Conservation (phyloP, 2,329 filamentous ascomycete species). For the Epichloe sibirici region DNA sequence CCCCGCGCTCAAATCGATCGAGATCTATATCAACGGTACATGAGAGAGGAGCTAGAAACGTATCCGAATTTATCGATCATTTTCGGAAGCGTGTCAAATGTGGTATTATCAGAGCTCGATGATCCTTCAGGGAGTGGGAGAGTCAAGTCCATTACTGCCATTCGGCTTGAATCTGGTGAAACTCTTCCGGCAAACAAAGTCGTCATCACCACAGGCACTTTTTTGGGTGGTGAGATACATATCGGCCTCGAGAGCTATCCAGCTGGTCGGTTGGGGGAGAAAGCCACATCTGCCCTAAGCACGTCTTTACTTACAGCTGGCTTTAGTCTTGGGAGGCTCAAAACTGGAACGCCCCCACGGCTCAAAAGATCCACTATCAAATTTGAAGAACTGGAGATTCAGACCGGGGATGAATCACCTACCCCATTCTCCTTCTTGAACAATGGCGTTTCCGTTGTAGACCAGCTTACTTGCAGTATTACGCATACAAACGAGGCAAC, state of each 20-base stretch:
- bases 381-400: slow-evolving; percentile 57
- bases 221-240: slow-evolving; percentile 91
- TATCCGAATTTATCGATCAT: slow-evolving; percentile 74
- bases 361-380: slow-evolving; percentile 74
- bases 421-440: slow-evolving; percentile 88
- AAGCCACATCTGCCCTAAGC: slow-evolving; percentile 83
- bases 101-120: slow-evolving; percentile 50
- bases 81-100: slow-evolving; percentile 82
- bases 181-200: slow-evolving; percentile 69
- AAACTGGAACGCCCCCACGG: slow-evolving; percentile 90
- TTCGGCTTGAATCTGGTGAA: slow-evolving; percentile 78
- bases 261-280: slow-evolving; percentile 85
- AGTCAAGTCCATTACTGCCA: slow-evolving; percentile 67
- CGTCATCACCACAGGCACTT: slow-evolving; percentile 92
- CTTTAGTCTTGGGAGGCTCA: slow-evolving; percentile 78
- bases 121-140: slow-evolving; percentile 24
- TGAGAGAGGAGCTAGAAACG: slow-evolving; percentile 70
- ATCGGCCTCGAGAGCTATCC: slow-evolving; percentile 78
- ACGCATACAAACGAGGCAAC: slow-evolving; percentile 77
- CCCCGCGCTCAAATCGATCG: slow-evolving; percentile 94
- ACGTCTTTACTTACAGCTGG: slow-evolving; percentile 81
- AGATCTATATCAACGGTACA: slow-evolving; percentile 74
- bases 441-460: slow-evolving; percentile 59
- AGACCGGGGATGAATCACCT: slow-evolving; percentile 75
- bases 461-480: slow-evolving; percentile 75